Evolutionary conservation across 805 yeast genomes (phyloP).

Genomic region (Helenozyma rhizophorensis): DNA sequence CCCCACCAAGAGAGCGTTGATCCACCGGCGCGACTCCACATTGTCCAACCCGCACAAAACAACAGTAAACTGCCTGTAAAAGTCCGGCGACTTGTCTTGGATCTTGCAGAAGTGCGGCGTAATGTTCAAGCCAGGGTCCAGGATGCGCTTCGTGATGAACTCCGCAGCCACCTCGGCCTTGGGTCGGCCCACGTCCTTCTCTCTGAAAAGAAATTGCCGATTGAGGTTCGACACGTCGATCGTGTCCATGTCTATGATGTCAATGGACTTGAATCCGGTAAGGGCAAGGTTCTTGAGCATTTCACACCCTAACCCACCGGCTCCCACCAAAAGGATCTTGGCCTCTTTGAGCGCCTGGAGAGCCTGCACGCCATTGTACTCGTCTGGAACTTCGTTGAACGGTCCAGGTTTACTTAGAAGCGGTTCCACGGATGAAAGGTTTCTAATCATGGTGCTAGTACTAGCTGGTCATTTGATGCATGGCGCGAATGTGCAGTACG

Average conservation of each 20-base stretch:
- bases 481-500: too few species aligned
- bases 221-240: constrained; percentile 74
- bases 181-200: constrained; percentile 56
- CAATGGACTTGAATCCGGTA: constrained; percentile 61
- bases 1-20: constrained; percentile 62
- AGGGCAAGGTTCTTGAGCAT: constrained; percentile 67
- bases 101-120: constrained; percentile 62
- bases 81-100: constrained; percentile 52
- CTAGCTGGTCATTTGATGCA: too few species aligned
- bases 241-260: constrained; percentile 79
- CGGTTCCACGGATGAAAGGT: constrained; percentile 18
- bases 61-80: constrained; percentile 63
- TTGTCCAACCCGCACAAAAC: constrained; percentile 87
- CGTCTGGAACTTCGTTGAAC: constrained; percentile 35
- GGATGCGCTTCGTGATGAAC: constrained; percentile 46
- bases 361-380: constrained; percentile 23
- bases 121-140: constrained; percentile 35
- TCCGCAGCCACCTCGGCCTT: constrained; percentile 65
- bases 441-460: too few species aligned
- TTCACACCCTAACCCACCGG: constrained; percentile 85
- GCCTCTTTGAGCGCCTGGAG: constrained; percentile 17
- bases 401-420: constrained; percentile 31
- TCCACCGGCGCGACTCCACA: constrained; percentile 88
- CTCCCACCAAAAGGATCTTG: constrained; percentile 54
- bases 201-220: constrained; percentile 68